phyloP scores from a whole-genome alignment of 768 basidiomycete species.

The Psilocybe subaeruginosa region DNA sequence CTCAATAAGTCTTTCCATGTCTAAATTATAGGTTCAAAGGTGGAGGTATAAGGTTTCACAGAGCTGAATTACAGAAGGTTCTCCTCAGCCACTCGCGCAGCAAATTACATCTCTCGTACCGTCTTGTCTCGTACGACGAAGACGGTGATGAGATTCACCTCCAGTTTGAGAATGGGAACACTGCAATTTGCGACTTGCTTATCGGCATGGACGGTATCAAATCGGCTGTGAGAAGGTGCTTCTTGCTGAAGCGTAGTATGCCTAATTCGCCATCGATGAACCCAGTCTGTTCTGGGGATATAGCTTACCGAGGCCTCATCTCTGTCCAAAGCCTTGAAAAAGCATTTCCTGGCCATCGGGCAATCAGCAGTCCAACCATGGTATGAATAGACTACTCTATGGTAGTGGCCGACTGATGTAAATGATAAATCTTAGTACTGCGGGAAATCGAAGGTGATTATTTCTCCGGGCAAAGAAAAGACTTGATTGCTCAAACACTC shows the following conservation, averaged over 20 bases:
- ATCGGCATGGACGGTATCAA: slow-evolving; percentile 45
- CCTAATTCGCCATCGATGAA: slow-evolving; percentile 24
- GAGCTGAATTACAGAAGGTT: slow-evolving; percentile 37
- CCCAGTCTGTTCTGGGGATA: slow-evolving; percentile 40
- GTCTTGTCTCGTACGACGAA: slow-evolving; percentile 29
- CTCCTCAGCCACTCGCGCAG: slow-evolving; percentile 28
- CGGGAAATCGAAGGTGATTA: not conserved
- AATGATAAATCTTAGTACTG: not conserved
- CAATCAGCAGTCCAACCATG: slow-evolving; percentile 25
- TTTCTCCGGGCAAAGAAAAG: not conserved
- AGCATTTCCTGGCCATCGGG: slow-evolving; percentile 32
- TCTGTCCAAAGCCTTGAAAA: slow-evolving; percentile 26
- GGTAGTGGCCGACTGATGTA: not conserved
- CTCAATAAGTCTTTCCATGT: not conserved
- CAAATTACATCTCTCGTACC: slow-evolving; percentile 34
- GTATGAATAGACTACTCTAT: slow-evolving; percentile 14
- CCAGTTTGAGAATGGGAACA: slow-evolving; percentile 37
- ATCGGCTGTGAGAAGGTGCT: slow-evolving; percentile 28
- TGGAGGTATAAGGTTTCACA: slow-evolving; percentile 32
- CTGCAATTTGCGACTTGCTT: slow-evolving; percentile 37
- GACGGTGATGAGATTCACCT: slow-evolving; percentile 26
- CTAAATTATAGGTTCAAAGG: slow-evolving; percentile 18
- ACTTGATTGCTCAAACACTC: not conserved
- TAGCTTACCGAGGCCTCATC: slow-evolving; percentile 41
- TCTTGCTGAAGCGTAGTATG: slow-evolving; percentile 18